Evolutionary conservation across 345 rosid genomes (phyloP).

Genomic region (Rhodamnia argentea): DNA sequence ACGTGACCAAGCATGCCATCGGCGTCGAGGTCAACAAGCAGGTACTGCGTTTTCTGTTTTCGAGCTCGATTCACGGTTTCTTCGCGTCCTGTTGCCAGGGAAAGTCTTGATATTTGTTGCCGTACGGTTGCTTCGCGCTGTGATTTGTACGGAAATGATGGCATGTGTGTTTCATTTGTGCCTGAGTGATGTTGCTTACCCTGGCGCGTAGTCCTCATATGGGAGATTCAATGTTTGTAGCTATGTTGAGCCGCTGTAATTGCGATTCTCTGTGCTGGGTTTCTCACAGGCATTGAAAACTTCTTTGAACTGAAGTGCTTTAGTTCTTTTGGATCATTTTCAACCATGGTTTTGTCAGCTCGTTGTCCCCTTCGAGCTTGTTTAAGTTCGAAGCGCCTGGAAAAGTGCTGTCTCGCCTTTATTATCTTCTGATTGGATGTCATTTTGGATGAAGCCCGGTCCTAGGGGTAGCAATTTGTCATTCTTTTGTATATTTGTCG

Average conservation of each 20-base stretch:
- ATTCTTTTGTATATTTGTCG: neutral
- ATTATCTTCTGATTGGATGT: neutral
- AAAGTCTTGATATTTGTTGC: neutral
- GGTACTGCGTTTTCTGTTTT: conserved; percentile 5
- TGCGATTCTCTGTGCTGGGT: neutral
- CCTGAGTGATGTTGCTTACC: neutral
- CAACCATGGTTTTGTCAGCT: neutral
- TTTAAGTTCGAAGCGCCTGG: neutral
- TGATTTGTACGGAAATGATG: neutral
- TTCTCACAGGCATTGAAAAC: neutral
- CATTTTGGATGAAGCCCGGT: neutral
- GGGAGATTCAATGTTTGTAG: neutral
- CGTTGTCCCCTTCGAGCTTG: neutral
- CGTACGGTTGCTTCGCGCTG: neutral
- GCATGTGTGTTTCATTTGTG: neutral
- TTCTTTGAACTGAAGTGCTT: neutral
- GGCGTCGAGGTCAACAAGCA: conserved; percentile 76
- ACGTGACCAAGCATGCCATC: conserved; percentile 70
- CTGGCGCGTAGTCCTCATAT: neutral
- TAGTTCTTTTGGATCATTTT: neutral
- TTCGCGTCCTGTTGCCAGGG: neutral
- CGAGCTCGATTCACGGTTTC: neutral
- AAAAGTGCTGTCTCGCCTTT: neutral
- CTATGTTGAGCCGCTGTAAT: neutral
- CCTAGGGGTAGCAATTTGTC: neutral